Percentiles rank a stretch among this genome's conserved stretches.
Evolutionary conservation across 148 eudicot genomes (phyloP).

Genomic region (Vaccinium vitisidaea): DNA sequence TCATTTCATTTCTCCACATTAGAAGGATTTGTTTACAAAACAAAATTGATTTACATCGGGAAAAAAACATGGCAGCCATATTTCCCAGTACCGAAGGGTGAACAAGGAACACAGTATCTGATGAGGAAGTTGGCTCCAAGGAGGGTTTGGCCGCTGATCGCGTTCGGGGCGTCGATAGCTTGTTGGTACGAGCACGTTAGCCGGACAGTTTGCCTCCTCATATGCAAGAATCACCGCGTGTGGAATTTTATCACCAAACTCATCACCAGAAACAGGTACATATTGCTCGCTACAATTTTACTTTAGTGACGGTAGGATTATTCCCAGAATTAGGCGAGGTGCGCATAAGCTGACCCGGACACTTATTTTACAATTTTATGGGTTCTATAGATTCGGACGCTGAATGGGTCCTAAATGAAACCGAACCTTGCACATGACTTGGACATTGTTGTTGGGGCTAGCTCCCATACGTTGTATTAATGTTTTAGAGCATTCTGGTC

Average conservation of each 20-base stretch:
- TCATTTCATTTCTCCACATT: not conserved
- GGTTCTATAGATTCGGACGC: no score
- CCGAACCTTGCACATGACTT: no score
- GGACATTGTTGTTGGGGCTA: no score
- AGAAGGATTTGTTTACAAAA: not conserved
- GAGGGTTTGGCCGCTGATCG: slow-evolving; percentile 75
- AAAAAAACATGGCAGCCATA: slow-evolving; percentile 58
- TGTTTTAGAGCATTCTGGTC: no score
- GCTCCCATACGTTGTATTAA: no score
- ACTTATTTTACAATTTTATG: no score
- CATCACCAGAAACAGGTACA: slow-evolving; percentile 75
- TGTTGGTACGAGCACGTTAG: slow-evolving; percentile 97
- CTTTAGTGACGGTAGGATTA: not conserved
- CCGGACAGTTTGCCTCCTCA: slow-evolving; percentile 62
- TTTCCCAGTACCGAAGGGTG: slow-evolving; percentile 81
- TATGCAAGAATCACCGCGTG: slow-evolving; percentile 73
- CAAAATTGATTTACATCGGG: not conserved
- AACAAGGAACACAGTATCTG: slow-evolving; percentile 67
- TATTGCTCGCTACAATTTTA: not conserved
- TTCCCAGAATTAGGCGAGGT: no score
- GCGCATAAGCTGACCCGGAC: no score
- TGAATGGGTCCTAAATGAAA: no score
- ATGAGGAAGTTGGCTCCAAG: slow-evolving; percentile 77
- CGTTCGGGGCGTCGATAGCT: slow-evolving; percentile 75
- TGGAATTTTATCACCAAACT: slow-evolving; percentile 82